These are phyloP conservation scores for Rhizomucor miehei DNA, from an alignment of 371 early-diverging fungal genomes.

Conservation along the genomic window DNA sequence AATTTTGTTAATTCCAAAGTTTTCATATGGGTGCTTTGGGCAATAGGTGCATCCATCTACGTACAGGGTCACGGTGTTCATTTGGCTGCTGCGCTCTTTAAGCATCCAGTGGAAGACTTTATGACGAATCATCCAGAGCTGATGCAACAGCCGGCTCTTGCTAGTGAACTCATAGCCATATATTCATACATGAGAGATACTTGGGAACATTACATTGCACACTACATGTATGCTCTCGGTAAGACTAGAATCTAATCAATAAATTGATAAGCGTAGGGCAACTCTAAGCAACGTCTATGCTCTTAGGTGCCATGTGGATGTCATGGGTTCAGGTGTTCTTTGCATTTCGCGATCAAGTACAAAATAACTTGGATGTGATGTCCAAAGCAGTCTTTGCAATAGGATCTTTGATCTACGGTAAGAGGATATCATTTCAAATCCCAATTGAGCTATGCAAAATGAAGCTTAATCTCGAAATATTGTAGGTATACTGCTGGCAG, in stretches of 20 bases:
- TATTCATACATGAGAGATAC: conserved; percentile 50
- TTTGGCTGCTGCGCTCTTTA: conserved; percentile 44
- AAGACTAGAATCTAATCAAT: neutral
- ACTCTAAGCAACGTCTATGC: conserved; percentile 3
- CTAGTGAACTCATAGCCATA: conserved; percentile 15
- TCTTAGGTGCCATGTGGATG: conserved; percentile 57
- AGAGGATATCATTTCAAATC: no score
- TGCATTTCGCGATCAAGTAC: conserved; percentile 43
- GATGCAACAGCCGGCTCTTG: conserved; percentile 11
- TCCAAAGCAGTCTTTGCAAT: conserved; percentile 29
- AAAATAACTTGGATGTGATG: conserved; percentile 23
- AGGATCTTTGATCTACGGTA: conserved; percentile 35
- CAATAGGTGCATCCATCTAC: conserved; percentile 38
- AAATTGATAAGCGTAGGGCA: no score
- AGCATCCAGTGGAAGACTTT: conserved; percentile 50
- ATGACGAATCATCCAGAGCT: conserved; percentile 35
- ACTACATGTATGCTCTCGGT: conserved; percentile 56
- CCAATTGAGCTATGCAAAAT: no score
- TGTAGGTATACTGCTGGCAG: conserved; percentile 28
- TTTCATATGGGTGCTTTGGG: conserved; percentile 32
- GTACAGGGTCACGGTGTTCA: conserved; percentile 50
- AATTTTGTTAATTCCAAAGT: conserved; percentile 30
- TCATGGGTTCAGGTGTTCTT: conserved; percentile 49
- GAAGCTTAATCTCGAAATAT: neutral
- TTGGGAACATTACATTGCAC: conserved; percentile 58